These are phyloP conservation scores for Aspergillus cristatus DNA, from an alignment of 495 filamentous ascomycete species.

Conservation along the genomic window DNA sequence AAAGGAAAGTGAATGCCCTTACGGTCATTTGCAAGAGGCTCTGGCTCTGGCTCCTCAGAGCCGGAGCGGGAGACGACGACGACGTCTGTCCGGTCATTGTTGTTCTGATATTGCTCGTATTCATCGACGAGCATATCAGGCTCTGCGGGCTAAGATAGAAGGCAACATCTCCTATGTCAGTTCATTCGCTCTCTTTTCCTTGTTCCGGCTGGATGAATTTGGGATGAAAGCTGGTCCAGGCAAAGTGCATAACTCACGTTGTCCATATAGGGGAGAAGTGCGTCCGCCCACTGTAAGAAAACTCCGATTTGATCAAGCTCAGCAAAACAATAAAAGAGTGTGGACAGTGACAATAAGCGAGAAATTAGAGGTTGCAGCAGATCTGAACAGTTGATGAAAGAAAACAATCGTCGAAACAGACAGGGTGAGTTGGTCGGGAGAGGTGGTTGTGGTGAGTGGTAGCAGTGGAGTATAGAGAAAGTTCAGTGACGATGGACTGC, in stretches of 20 bases:
- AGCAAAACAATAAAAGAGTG: neutral
- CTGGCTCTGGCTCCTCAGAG: conserved; percentile 42
- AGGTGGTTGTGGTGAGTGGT: too few relatives aligned
- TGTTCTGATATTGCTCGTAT: conserved; percentile 51
- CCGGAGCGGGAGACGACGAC: conserved; percentile 72
- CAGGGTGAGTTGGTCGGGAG: too few relatives aligned
- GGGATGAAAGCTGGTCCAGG: neutral
- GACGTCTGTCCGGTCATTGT: conserved; percentile 71
- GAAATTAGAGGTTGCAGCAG: neutral
- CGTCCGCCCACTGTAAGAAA: conserved; percentile 24
- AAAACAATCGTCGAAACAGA: too few relatives aligned
- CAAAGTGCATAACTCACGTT: conserved; percentile 29
- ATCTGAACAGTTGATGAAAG: too few relatives aligned
- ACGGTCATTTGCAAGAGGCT: conserved; percentile 65
- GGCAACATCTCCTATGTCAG: neutral
- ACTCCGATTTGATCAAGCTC: conserved; percentile 10
- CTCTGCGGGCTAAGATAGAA: conserved; percentile 28
- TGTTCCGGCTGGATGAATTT: neutral
- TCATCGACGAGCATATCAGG: conserved; percentile 64
- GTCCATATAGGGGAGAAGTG: conserved; percentile 35
- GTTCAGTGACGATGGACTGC: neutral
- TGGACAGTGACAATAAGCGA: too few relatives aligned
- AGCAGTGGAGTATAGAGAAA: neutral
- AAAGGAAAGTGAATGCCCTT: conserved; percentile 22
- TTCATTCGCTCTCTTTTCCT: too few relatives aligned